Conservation (phyloP, 1,139 yeast genomes). For the Hansenula sp. region DNA sequence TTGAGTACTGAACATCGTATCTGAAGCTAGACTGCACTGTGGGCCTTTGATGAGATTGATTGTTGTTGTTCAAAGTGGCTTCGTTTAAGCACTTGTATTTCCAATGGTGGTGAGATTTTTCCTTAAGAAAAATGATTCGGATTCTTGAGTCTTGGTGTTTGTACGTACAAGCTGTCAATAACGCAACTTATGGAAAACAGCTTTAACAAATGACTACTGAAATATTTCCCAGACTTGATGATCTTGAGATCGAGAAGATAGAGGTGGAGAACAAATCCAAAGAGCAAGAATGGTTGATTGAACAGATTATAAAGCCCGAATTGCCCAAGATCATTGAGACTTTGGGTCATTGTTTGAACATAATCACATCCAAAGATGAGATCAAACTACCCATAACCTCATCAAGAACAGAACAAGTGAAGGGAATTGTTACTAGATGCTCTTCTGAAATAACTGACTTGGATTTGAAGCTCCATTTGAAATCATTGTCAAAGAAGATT, state of each 20-base stretch:
- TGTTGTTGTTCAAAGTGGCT: too few relatives aligned
- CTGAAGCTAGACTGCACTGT: too few relatives aligned
- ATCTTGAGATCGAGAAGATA: conserved; percentile 5
- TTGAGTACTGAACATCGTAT: background rate
- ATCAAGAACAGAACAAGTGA: conserved; percentile 21
- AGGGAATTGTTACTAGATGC: conserved; percentile 17
- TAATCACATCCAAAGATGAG: conserved; percentile 25
- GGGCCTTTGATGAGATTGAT: too few relatives aligned
- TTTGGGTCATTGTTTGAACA: conserved; percentile 29
- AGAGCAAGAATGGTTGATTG: conserved; percentile 31
- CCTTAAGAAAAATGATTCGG: too few relatives aligned
- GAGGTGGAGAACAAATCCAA: conserved; percentile 9
- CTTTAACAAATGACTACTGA: conserved; percentile 24
- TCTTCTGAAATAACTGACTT: conserved; percentile 14
- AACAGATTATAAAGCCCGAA: conserved; percentile 32
- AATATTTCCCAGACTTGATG: conserved; percentile 23
- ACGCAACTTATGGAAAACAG: background rate
- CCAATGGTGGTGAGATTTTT: too few relatives aligned
- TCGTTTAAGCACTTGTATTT: too few relatives aligned
- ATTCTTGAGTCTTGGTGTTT: background rate
- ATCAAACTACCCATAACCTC: conserved; percentile 29
- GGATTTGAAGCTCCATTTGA: conserved; percentile 14
- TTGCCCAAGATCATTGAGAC: conserved; percentile 32
- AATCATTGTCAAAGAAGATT: conserved; percentile 12
- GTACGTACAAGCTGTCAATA: background rate